phyloP scores from a whole-genome alignment of 2,329 filamentous ascomycete genomes.

The Alternaria sp. region DNA sequence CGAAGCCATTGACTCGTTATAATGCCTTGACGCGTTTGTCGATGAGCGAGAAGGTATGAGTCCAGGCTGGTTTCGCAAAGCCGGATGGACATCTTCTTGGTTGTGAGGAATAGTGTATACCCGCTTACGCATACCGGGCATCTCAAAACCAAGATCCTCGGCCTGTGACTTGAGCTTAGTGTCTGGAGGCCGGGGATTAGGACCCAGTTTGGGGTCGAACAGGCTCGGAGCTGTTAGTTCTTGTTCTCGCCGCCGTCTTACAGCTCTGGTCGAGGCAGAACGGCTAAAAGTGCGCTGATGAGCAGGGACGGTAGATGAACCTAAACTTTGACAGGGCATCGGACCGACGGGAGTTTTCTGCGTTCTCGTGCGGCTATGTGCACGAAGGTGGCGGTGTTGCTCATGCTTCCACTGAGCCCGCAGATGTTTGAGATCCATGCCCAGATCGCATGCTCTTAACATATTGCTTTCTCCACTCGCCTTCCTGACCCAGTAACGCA shows the following conservation, averaged over 20 bases:
- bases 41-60: not conserved
- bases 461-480: conserved; percentile 14
- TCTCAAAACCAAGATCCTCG: conserved; percentile 7
- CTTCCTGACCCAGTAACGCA: conserved; percentile 33
- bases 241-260: not conserved
- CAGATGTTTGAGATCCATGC: conserved; percentile 25
- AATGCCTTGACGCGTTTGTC: not conserved
- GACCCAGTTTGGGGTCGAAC: conserved; percentile 9
- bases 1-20: not conserved
- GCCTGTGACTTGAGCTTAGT: not conserved
- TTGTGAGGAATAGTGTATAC: not conserved
- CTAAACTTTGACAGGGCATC: not conserved
- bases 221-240: not conserved
- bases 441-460: conserved; percentile 27
- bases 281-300: not conserved
- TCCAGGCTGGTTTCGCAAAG: not conserved
- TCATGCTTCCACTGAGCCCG: conserved; percentile 12
- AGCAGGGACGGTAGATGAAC: not conserved
- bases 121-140: not conserved
- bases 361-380: not conserved
- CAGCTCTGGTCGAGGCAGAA: not conserved
- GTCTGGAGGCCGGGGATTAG: conserved; percentile 9
- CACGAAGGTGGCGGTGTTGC: not conserved
- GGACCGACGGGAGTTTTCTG: not conserved
- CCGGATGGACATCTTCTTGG: conserved; percentile 1